These are phyloP conservation scores for Scedosporium apiospermum DNA, from an alignment of 2,329 filamentous ascomycete species.

Conservation along the genomic window DNA sequence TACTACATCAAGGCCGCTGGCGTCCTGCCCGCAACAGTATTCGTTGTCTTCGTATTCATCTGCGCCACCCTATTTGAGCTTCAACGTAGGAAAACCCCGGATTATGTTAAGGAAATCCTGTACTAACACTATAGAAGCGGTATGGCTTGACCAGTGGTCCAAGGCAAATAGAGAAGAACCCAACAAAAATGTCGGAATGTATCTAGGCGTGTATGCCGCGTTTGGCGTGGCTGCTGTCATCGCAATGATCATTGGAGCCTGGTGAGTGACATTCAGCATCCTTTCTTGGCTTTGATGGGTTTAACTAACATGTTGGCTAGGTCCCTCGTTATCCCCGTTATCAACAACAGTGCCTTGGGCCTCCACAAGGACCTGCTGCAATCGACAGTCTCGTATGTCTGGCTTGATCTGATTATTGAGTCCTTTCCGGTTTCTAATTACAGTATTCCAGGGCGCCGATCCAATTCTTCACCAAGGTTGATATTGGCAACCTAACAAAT, in stretches of 20 bases:
- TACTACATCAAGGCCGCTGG: neutral
- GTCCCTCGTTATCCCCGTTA: neutral
- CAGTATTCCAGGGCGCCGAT: neutral
- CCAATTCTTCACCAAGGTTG: neutral
- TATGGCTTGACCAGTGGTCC: conserved; percentile 31
- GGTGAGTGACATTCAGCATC: neutral
- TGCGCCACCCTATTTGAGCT: neutral
- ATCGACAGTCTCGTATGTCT: neutral
- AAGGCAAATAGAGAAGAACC: conserved; percentile 15
- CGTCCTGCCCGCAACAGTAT: neutral
- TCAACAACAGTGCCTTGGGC: neutral
- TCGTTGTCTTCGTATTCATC: neutral
- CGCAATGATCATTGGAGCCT: neutral
- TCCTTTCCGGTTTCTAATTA: neutral
- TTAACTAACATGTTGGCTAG: neutral
- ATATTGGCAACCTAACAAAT: neutral
- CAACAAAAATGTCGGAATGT: conserved; percentile 28
- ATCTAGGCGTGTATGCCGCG: conserved; percentile 13
- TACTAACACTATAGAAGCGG: conserved; percentile 33
- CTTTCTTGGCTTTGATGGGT: neutral
- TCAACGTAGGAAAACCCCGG: neutral
- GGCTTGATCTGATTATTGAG: neutral
- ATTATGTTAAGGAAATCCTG: neutral
- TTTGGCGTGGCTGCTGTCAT: neutral
- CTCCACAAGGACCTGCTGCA: neutral